These are phyloP conservation scores for Mesostigma viride DNA, from an alignment of 139 green algal species.

Conservation along the genomic window DNA sequence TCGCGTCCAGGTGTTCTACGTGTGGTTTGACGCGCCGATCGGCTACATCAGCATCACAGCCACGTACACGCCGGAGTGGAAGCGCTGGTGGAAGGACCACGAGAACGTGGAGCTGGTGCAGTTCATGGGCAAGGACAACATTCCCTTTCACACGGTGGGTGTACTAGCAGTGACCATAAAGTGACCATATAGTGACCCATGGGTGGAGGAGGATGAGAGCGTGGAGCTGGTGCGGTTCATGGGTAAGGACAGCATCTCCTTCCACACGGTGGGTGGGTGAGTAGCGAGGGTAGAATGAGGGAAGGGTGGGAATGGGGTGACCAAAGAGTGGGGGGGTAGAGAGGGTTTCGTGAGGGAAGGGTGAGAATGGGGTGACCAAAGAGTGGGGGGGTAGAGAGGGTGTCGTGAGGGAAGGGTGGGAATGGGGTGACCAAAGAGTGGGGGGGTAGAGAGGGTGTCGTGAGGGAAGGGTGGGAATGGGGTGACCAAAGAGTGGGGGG, in stretches of 20 bases:
- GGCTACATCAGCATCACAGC: slow-evolving; percentile 97
- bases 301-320: not conserved
- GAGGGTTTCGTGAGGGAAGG: too few species aligned
- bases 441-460: too few species aligned
- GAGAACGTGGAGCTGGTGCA: slow-evolving; percentile 93
- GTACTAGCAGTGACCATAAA: not conserved
- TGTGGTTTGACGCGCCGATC: slow-evolving; percentile 97
- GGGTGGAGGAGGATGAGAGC: too few species aligned
- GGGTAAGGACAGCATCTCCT: slow-evolving; percentile 94
- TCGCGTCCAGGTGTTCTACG: slow-evolving; percentile 82
- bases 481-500: too few species aligned
- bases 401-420: too few species aligned
- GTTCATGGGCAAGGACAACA: slow-evolving; percentile 99
- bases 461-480: too few species aligned
- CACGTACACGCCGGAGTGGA: slow-evolving; percentile 73
- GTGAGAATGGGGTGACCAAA: too few species aligned
- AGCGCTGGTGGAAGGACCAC: slow-evolving; percentile 80
- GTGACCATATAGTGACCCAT: too few species aligned
- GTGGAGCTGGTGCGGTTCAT: slow-evolving; percentile 96
- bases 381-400: too few species aligned
- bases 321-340: too few species aligned
- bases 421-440: too few species aligned
- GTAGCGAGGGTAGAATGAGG: not conserved
- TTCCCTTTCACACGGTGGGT: slow-evolving; percentile 91
- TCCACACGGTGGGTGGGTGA: slow-evolving; percentile 65